Evolutionary conservation across 352 stramenopile genomes (phyloP), one percentile per base, ranked within the genome.

Genomic region (Saprolegnia diclina): DNA sequence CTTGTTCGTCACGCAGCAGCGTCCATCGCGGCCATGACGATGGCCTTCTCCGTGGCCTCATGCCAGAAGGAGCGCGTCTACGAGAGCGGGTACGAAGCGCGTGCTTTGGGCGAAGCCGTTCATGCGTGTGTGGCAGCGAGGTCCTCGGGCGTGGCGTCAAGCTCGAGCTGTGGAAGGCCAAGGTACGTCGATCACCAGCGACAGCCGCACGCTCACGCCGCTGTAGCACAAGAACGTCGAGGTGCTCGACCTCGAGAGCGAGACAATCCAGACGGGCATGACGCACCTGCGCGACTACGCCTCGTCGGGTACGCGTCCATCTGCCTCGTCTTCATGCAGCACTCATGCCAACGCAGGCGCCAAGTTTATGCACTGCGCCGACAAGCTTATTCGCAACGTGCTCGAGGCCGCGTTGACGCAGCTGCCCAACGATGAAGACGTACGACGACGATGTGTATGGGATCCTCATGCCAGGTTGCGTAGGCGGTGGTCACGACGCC

Each of bases 131-230:
- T 19, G 37, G 44, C 56, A 94, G 86, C 5, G 84, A 94, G 72
- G 83, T 83, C 10, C 71, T 94, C 35, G 86, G 86, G 48, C 79
- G 85, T 55, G 86, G 84, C 59, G 81, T 94, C 54, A 85, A 85
- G 40, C 77, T 92, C 19, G 86, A 94, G 73, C 76, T 89, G 56
- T 94, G 86, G 86, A 94, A 94, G 74, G 86, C 86, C 35, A 88
- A 92, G 77, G 86, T 91, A 35, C 52, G 32, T 32, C n/a, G 50
- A 46, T 56, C 21, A 45, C 61, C 13, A 38, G 26, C 42, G 64
- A 29, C 14, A 9, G 9, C 14, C 32, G 0, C 56, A 57, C 38
- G 18, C 2, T 19, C 4, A 26, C 6, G 21, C 4, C n/a, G 18
- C 26, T 40, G 21, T 68, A 94, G 86, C 86, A 94, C 63, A 84